Percentiles rank a stretch among this genome's conserved stretches.
These are phyloP conservation scores for Aspergillus costaricaensis DNA, from an alignment of 2,329 filamentous ascomycete genomes.

Conservation along the genomic window DNA sequence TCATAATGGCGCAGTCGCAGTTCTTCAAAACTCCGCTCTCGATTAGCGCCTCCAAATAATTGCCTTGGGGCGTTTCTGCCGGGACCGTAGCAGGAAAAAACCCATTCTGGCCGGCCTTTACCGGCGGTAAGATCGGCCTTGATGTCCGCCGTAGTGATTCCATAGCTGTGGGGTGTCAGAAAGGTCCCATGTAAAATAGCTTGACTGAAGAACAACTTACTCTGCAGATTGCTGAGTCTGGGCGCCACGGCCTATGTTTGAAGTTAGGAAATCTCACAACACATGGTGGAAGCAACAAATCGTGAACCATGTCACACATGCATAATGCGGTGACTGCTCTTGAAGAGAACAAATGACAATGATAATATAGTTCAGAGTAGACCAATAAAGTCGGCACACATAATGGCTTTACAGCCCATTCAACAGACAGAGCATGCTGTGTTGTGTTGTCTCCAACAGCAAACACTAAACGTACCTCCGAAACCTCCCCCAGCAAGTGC, in stretches of 20 bases:
- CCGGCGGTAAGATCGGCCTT: slow-evolving; percentile 62
- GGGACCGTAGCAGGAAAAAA: slow-evolving; percentile 82
- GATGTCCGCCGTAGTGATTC: slow-evolving; percentile 61
- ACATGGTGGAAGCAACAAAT: not conserved
- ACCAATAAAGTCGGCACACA: no score
- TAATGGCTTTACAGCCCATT: no score
- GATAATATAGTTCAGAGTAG: not conserved
- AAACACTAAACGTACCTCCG: slow-evolving; percentile 38
- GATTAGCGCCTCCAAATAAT: slow-evolving; percentile 74
- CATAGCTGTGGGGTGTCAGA: slow-evolving; percentile 46
- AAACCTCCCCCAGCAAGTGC: slow-evolving; percentile 45
- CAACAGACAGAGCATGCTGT: not conserved
- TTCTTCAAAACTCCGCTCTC: slow-evolving; percentile 89
- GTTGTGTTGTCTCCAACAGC: not conserved
- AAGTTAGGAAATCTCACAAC: not conserved
- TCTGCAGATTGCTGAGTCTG: slow-evolving; percentile 22
- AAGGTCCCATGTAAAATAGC: not conserved
- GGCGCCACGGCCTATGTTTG: not conserved
- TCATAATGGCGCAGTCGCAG: slow-evolving; percentile 73
- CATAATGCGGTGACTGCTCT: not conserved
- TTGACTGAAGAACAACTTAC: slow-evolving; percentile 23
- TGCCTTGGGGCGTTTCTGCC: slow-evolving; percentile 75
- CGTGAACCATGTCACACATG: not conserved
- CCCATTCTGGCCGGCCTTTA: slow-evolving; percentile 75
- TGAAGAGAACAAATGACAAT: not conserved